A percentile compares a stretch with the other conserved stretches of the same genome.
Conservation (phyloP, 345 rosid species). For the Syzygium oleosum region DNA sequence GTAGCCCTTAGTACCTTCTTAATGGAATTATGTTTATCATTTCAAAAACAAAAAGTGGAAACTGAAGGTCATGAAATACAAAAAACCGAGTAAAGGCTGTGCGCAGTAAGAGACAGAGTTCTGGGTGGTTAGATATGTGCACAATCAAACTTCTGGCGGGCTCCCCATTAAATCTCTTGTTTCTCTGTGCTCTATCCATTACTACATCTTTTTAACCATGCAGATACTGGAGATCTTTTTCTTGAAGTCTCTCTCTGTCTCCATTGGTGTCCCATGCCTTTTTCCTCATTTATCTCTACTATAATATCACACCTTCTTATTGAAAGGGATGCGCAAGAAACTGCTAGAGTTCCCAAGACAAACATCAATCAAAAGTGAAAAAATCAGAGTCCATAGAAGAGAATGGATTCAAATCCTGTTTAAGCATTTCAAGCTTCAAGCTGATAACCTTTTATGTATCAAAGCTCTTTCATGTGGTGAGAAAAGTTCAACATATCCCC, state of each 20-base stretch:
- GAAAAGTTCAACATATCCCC: neutral
- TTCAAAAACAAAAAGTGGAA: neutral
- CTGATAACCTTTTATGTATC: neutral
- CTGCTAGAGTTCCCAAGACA: neutral
- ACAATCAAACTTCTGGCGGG: neutral
- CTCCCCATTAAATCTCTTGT: neutral
- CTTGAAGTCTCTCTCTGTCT: neutral
- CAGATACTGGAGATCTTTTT: neutral
- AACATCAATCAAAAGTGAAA: neutral
- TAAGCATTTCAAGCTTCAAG: neutral
- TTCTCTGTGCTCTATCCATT: neutral
- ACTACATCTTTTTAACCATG: neutral
- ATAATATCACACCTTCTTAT: neutral
- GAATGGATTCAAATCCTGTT: neutral
- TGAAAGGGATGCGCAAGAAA: neutral
- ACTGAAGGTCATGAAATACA: neutral
- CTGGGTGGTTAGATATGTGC: neutral
- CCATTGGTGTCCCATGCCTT: neutral
- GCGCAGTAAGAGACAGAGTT: neutral
- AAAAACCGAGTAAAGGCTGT: neutral
- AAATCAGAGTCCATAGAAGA: neutral
- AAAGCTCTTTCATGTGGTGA: neutral
- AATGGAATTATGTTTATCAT: neutral
- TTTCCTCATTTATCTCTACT: neutral
- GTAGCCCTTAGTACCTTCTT: neutral